Percentiles rank a stretch among this genome's conserved stretches.
Evolutionary conservation across 768 basidiomycete genomes (phyloP).

Genomic region (Ephemerocybe angulata): DNA sequence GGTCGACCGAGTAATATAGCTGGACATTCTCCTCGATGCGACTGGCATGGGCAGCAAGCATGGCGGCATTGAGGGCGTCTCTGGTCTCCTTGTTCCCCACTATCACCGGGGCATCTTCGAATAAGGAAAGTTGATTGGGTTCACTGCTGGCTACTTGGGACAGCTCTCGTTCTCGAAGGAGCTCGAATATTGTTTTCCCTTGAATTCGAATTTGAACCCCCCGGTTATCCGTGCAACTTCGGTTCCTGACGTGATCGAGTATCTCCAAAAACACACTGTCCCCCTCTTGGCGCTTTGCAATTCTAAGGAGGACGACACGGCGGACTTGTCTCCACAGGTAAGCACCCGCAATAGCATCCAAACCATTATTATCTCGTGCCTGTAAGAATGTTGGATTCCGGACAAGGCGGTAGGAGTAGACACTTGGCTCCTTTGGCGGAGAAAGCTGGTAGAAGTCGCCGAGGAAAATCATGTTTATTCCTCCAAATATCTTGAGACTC

Average conservation of each 20-base stretch:
- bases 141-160: not conserved
- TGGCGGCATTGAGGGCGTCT: conserved; percentile 11
- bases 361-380: conserved; percentile 1
- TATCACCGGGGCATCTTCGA: conserved; percentile 15
- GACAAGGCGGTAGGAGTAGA: conserved; percentile 17
- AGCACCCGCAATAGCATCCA: conserved; percentile 6
- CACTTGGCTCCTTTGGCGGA: conserved; percentile 13
- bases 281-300: conserved; percentile 12
- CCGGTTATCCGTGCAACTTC: not conserved
- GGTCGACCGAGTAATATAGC: conserved; percentile 1
- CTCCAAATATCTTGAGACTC: conserved; percentile 19
- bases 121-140: not conserved
- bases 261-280: conserved; percentile 13
- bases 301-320: conserved; percentile 7
- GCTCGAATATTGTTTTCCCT: not conserved
- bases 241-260: conserved; percentile 4
- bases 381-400: conserved; percentile 3
- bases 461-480: conserved; percentile 27
- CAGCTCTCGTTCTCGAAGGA: not conserved
- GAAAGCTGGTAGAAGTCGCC: conserved; percentile 16
- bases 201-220: not conserved
- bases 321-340: conserved; percentile 13
- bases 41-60: conserved; percentile 4
- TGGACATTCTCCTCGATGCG: not conserved
- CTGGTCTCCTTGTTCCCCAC: conserved; percentile 12